Evolutionary conservation across 225 moss, liverwort and hornwort genomes (phyloP), one percentile per base, ranked within the genome.

Genomic region (Ulota crispa): DNA sequence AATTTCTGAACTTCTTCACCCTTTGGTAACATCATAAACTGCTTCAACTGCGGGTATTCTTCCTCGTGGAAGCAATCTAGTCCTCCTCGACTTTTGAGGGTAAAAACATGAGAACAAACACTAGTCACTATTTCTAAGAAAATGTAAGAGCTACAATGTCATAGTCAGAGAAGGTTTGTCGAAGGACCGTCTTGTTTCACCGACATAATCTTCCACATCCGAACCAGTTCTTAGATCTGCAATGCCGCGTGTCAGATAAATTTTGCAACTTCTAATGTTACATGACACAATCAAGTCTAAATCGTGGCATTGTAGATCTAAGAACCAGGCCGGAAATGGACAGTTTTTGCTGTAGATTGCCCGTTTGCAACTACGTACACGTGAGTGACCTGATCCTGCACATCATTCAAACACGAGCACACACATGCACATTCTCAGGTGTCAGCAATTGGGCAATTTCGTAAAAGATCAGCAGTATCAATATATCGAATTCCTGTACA

Each of bases 231-330:
- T 85, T 23, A 64, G 45, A 85, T 57, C 85, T 80, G 43, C 64
- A 85, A 85, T 81, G 80, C 85, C 80, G 64, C 80, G 26, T 6
- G 1, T 23, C 11, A 64, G 21, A 27, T 1, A n/a, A n/a, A 32
- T 5, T 50, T 50, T 18, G 50, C 4, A 45, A 16, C 1, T 50
- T 18, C 5, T 50, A 5, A 47, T 1, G 4, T 6, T 18, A 1
- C 18, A 50, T 50, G 18, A 18, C 50, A 50, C 1, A 50, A 50
- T 18, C 50, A 32, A 43, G 1, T 66, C 11, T 41, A 71, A 76
- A 43, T 64, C 23, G 56, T 85, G 76, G 85, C 85, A 81, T 85
- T 81, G 85, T 80, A 85, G 80, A 85, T 85, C 76, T 81, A 85
- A 85, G 80, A 76, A 42, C 64, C 28, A 64, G 80, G 63, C 70